phyloP scores from a whole-genome alignment of 164 flowering plant genomes.

The Kingdonia uniflora region DNA sequence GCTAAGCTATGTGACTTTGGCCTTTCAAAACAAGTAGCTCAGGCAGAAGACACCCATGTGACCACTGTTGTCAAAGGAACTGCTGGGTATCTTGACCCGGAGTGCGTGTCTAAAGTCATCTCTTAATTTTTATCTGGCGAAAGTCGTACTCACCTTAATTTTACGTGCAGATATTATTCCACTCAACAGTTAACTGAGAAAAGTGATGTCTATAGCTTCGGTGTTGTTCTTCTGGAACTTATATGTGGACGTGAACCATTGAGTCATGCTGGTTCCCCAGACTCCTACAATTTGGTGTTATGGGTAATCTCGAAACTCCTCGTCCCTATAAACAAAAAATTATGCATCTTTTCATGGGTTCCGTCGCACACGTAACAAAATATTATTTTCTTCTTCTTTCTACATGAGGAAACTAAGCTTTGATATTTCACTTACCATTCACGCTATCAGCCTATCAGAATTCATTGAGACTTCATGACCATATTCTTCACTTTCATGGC shows the following conservation, averaged over 20 bases:
- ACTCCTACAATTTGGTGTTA: conserved; percentile 72
- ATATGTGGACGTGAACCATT: conserved; percentile 86
- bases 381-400: no score
- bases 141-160: conserved; percentile 6
- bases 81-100: conserved; percentile 90
- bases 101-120: conserved; percentile 31
- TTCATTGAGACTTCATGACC: no score
- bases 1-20: conserved; percentile 87
- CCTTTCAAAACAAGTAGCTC: conserved; percentile 71
- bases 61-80: conserved; percentile 85
- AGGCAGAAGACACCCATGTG: conserved; percentile 60
- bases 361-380: no score
- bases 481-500: no score
- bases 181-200: conserved; percentile 84
- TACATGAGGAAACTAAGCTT: no score
- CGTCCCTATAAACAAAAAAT: no score
- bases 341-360: no score
- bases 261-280: conserved; percentile 63
- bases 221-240: conserved; percentile 85
- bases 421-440: no score
- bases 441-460: no score
- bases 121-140: neutral
- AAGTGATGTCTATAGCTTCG: conserved; percentile 87
- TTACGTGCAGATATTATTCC: conserved; percentile 55
- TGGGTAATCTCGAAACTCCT: conserved; percentile 43